phyloP scores from a whole-genome alignment of 2,329 filamentous ascomycete species.

The Rhynchosporium secalis region DNA sequence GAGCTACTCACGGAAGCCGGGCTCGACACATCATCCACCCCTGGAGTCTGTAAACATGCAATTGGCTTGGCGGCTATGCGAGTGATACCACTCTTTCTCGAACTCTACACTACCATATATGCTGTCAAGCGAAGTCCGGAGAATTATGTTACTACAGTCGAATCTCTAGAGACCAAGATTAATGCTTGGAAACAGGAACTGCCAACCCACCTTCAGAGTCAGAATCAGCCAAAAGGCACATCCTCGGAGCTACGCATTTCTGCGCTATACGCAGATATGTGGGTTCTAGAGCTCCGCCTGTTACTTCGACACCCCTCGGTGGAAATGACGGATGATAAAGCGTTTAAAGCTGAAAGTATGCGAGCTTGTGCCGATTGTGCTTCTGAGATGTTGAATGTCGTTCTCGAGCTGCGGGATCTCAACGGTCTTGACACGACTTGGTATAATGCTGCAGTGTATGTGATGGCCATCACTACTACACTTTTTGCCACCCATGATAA shows the following conservation, averaged over 20 bases:
- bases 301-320: constrained; percentile 63
- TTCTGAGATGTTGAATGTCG: constrained; percentile 61
- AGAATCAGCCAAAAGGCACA: constrained; percentile 43
- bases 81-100: constrained; percentile 65
- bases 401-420: constrained; percentile 58
- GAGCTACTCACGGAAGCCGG: constrained; percentile 65
- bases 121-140: constrained; percentile 61
- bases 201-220: constrained; percentile 58
- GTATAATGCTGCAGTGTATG: constrained; percentile 71
- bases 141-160: constrained; percentile 64
- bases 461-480: constrained; percentile 71
- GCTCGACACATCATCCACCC: constrained; percentile 51
- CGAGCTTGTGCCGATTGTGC: constrained; percentile 66
- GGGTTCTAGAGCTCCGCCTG: constrained; percentile 58
- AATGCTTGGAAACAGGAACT: constrained; percentile 63
- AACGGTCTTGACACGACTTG: constrained; percentile 77
- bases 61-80: constrained; percentile 67
- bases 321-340: constrained; percentile 54
- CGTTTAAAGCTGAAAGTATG: constrained; percentile 61
- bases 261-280: constrained; percentile 55
- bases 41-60: constrained; percentile 64
- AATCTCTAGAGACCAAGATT: constrained; percentile 64
- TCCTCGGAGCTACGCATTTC: constrained; percentile 47
- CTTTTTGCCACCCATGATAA: constrained; percentile 70
- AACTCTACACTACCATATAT: constrained; percentile 78